Base-by-base conservation (phyloP, 192 early-diverging fungal genomes). In the Dispira simplex region DNA sequence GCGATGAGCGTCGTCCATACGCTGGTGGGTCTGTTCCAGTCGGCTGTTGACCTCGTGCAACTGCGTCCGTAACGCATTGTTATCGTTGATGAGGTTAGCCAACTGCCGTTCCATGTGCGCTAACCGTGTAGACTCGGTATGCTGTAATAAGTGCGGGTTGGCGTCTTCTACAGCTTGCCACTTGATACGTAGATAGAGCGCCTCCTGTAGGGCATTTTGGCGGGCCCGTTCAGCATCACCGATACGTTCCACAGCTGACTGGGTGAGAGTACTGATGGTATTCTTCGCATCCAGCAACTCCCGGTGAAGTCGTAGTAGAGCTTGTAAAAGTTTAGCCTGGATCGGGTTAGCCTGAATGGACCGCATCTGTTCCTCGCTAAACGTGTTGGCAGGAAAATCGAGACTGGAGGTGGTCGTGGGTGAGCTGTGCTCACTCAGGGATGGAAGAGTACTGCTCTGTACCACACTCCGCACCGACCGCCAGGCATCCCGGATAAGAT, bases 161-260 rank as follows among this genome's bases (percentile, higher is more conserved):
- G 48, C 70, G 0, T 67, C 58, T 0, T 68, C 65, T 54, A 78
- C 64, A 8, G 77, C 77, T 8, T 71, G 71, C 11, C 71, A 70
- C 62, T 75, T 75, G 64, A 73, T 70, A 57, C 75, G 75, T 52
- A 78, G 67, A 52, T 73, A 75, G n/a, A 78, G 69, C 10, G 77
- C 77, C 72, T 78, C 77, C 48, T 78, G 77, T 65, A 78, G 52
- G 16, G 77, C 77, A 1, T 71, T 70, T 32, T 70, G 68, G 53
- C 77, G 73, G 20, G 69, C 68, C 39, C 74, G 71, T 70, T 78
- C 77, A 21, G 77, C 77, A 62, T 73, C 77, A 3, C 66, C 63
- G 11, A 78, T 72, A 0, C 74, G 73, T 68, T 75, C 77, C 39
- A 75, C 69, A 12, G 74, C 73, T 54, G 68, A 67, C 13, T 63